Base-by-base conservation (phyloP, 768 basidiomycete species). In the Mycena haematopus region DNA sequence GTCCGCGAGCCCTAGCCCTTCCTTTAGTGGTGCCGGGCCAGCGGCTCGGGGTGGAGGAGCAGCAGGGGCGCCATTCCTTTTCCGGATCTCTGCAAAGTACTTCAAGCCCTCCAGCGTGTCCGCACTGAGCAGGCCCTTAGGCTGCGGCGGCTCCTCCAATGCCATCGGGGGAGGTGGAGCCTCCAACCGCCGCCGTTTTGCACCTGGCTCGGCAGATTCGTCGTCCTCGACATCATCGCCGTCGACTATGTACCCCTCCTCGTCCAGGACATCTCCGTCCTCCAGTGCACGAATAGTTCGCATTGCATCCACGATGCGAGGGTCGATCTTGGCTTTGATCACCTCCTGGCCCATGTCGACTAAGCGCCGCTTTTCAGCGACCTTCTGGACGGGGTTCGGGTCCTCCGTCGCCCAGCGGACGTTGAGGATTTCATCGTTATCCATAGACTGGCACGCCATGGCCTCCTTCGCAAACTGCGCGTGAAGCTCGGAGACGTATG, bases 371-470 rank as follows among this genome's bases (percentile, higher is more conserved):
- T 95, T 91, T 76, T 99, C 97, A 0, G 86, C 84, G 9, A 91
- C 87, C 69, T 95, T 96, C 65, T 91, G 88, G 0, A 86, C 87
- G 1, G 96, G 97, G 73, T 99, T 99, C 1, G 97, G 97, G 74
- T 99, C 97, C 72, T 97, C 96, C 0, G 96, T 99, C 36, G 97
- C 97, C 97, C 97, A 99, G 51, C 96, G 90, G 55, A 99, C 95
- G 75, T 99, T 99, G 63, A 99, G 84, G 63, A 98, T 95, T 72
- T 99, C 97, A 73, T 97, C 96, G 69, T 94, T 92, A 73, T 99
- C 97, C 66, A 99, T 82, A 19, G 93, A 95, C 76, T 99, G 97
- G 75, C 96, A 96, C 17, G 96, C 94, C 97, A 99, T 99, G 0
- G 96, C 87, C 75, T 99, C 97, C 73, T 97, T 97, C 19, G 97